Evolutionary conservation across 73 alveolate genomes (phyloP).

Genomic region (Paramecium tetraurelia): DNA sequence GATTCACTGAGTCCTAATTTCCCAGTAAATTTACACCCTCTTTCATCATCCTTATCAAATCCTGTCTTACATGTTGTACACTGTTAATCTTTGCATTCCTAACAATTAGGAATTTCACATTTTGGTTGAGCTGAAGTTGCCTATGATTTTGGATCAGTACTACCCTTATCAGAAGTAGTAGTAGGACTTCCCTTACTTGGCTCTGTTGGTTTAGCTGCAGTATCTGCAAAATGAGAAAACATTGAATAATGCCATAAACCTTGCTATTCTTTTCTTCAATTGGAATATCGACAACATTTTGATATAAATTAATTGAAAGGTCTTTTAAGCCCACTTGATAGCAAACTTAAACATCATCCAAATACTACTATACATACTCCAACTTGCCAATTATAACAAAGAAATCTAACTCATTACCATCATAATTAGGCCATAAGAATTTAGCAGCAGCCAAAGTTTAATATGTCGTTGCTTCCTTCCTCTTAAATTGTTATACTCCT

Average conservation of each 20-base stretch:
- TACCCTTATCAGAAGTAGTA: neutral
- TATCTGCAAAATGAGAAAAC: slow-evolving; percentile 6
- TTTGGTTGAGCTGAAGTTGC: neutral
- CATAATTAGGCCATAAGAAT: neutral
- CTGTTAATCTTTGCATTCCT: neutral
- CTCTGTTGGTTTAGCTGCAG: neutral
- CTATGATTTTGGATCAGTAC: neutral
- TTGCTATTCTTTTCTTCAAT: neutral
- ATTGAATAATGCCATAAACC: neutral
- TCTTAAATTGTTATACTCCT: neutral
- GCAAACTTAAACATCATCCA: slow-evolving; percentile 7
- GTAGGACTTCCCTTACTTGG: neutral
- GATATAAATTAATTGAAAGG: neutral
- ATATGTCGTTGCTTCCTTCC: slow-evolving; percentile 9
- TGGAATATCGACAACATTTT: slow-evolving; percentile 10
- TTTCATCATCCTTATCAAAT: neutral
- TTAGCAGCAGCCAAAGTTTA: neutral
- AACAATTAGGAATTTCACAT: slow-evolving; percentile 24
- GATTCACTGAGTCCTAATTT: neutral
- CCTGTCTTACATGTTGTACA: slow-evolving; percentile 8
- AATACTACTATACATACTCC: neutral
- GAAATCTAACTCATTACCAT: slow-evolving; percentile 6
- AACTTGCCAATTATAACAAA: neutral
- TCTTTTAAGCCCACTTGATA: neutral
- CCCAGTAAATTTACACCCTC: slow-evolving; percentile 4